Conservation (phyloP, 2,329 filamentous ascomycete genomes). For the Hypoxylon sp. region DNA sequence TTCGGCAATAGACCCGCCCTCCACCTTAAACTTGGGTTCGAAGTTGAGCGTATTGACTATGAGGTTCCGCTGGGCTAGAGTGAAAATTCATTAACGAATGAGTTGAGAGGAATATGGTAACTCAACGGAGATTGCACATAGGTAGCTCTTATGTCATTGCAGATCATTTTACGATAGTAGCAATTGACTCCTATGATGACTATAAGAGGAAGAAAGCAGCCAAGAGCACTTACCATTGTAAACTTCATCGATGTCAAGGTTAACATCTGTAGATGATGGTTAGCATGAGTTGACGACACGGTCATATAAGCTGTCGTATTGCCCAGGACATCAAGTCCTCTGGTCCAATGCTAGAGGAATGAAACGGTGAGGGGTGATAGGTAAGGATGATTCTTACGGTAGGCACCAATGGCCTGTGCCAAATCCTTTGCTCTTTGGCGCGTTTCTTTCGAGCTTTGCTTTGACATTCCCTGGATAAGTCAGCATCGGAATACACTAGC, state of each 20-base stretch:
- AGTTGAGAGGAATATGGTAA: not conserved
- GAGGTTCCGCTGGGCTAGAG: slow-evolving; percentile 68
- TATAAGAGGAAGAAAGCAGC: not conserved
- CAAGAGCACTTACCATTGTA: slow-evolving; percentile 58
- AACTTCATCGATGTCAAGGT: slow-evolving; percentile 80
- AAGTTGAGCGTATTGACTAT: slow-evolving; percentile 73
- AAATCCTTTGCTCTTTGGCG: slow-evolving; percentile 75
- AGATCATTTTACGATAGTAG: not conserved
- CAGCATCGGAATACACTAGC: not conserved
- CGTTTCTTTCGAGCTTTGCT: slow-evolving; percentile 77
- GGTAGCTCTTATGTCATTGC: not conserved
- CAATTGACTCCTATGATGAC: not conserved
- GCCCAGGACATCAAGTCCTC: not conserved
- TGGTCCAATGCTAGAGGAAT: not conserved
- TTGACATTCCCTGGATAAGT: slow-evolving; percentile 68
- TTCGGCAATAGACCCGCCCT: slow-evolving; percentile 73
- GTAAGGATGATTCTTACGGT: slow-evolving; percentile 59
- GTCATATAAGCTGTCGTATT: not conserved
- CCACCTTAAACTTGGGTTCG: slow-evolving; percentile 68
- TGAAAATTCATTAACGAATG: not conserved
- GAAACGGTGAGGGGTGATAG: not conserved
- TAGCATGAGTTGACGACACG: not conserved
- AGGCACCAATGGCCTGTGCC: slow-evolving; percentile 73
- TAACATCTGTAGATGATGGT: slow-evolving; percentile 61
- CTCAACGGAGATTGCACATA: not conserved